Base-by-base conservation (phyloP, 768 basidiomycete genomes). In the Clitopilus passeckerianus region DNA sequence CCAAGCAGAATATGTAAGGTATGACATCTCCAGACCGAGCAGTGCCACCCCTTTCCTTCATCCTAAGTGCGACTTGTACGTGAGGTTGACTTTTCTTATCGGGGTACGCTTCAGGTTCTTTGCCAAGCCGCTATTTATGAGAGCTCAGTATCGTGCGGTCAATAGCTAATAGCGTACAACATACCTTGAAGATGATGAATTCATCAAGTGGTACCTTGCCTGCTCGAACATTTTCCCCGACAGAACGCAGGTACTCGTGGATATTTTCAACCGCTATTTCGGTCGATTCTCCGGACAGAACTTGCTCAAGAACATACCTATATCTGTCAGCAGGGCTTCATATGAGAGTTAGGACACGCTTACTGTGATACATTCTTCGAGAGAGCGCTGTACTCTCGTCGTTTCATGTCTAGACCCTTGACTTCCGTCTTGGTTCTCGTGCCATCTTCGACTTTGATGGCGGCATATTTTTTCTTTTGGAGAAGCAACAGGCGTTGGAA, bases 391-490 rank as follows among this genome's bases (percentile, higher is more conserved):
- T 93, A 99, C 71, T 99, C 97, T 79, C 97, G 80, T 50, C 97
- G 86, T 73, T 98, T 98, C 97, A 99, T 98, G 74, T 99, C 97
- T 22, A 99, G 77, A 72, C 97, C 97, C 68, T 99, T 99, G 71
- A 99, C 79, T 68, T 99, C 97, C 1, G 85, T 91, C 14, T 84
- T 85, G 0, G 91, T 89, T 59, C 83, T 81, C 0, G 82, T 81
- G 24, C 86, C 86, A 63, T 94, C 92, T 66, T 95, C 93, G 43
- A 98, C 86, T 75, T 97, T 98, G 71, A 98, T 79, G 0, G 97
- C 97, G 0, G 97, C 97, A 65, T 99, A 99, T 74, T 99, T 98
- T 80, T 99, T 99, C 83, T 99, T 99, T 68, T 98, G 96, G 57
- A 99, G 75, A 10, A 99, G 82, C 1, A 99, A 74, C 43, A 99